Base-by-base conservation (phyloP, 345 rosid genomes). In the Nephelium lappaceum region DNA sequence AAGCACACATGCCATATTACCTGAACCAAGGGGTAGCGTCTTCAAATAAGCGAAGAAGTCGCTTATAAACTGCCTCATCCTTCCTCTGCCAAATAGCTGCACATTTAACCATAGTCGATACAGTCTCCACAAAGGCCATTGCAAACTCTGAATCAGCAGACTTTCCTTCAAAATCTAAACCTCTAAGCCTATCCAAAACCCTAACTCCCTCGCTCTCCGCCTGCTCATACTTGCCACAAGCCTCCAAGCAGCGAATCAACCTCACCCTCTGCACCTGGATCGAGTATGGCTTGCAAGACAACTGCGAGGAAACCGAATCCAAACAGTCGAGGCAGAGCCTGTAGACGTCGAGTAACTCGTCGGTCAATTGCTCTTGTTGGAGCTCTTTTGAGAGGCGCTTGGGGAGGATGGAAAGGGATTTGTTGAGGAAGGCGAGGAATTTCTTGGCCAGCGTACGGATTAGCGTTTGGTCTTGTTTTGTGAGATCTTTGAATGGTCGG, bases 371-470 rank as follows among this genome's bases (percentile, higher is more conserved):
- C 31, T 55, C 39, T 58, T 9, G 63, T 16, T n/a, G 63, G 8
- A 14, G 58, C 3, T 51, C 3, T 14, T 79, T 74, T 49, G 90
- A 87, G 78, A 93, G 90, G 75, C 94, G 94, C 79, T 87, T 94
- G 23, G 93, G 97, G 55, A 94, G 74, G 76, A 94, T 75, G 0
- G 92, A 82, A 68, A 94, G 87, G 24, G 88, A 89, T 71, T 89
- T 91, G 78, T 91, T 94, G 84, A 94, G 87, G 81, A 96, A 94
- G 15, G 90, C 75, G 11, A 94, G 92, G 69, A 87, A 89, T 70
- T 85, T 89, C 79, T 96, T 94, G 31, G 95, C 93, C 43, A 96
- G 91, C 3, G 93, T 80, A 23, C 98, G 91, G 58, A 86, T 78
- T 0, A 67, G 63, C 55, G 89, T 14, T 72, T 77, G 88, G 69